phyloP scores from a whole-genome alignment of 495 filamentous ascomycete genomes.

The Massariosphaeria phaeospora region DNA sequence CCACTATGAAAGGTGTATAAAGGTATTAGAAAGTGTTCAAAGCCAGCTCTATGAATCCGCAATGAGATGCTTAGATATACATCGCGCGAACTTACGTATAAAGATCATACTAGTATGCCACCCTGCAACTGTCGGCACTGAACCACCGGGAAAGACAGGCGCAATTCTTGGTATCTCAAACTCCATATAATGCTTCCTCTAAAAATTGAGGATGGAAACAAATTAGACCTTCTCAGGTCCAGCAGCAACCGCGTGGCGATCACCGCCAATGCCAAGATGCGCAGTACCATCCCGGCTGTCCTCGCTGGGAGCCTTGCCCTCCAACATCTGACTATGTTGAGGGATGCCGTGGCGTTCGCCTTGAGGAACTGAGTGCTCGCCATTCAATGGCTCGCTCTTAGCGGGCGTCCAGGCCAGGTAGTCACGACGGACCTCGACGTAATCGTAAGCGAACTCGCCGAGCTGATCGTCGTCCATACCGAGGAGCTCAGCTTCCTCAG shows the following conservation, averaged over 20 bases:
- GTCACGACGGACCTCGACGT: constrained; percentile 95
- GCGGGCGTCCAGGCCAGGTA: constrained; percentile 97
- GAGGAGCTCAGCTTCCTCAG: constrained; percentile 92
- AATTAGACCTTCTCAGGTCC: constrained; percentile 22
- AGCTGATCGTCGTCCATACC: constrained; percentile 99
- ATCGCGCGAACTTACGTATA: background rate
- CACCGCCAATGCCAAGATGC: constrained; percentile 43
- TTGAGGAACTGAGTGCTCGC: constrained; percentile 60
- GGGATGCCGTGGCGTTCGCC: constrained; percentile 75
- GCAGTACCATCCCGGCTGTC: constrained; percentile 37
- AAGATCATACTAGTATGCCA: background rate
- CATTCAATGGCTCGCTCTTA: constrained; percentile 55
- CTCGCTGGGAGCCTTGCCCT: constrained; percentile 55
- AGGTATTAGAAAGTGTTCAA: background rate
- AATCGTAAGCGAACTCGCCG: constrained; percentile 98
- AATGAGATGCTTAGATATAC: background rate
- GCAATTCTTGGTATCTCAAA: constrained; percentile 26
- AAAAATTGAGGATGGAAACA: constrained; percentile 10
- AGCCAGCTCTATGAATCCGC: background rate
- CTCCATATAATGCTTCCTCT: constrained; percentile 20
- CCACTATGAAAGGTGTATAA: background rate
- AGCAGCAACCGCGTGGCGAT: constrained; percentile 34
- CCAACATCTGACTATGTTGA: constrained; percentile 69
- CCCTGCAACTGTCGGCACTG: background rate
- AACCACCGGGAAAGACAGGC: constrained; percentile 18